Percentiles rank a stretch among this genome's conserved stretches.
phyloP scores from a whole-genome alignment of 2,329 filamentous ascomycete genomes.

The Trichoderma hamatum region DNA sequence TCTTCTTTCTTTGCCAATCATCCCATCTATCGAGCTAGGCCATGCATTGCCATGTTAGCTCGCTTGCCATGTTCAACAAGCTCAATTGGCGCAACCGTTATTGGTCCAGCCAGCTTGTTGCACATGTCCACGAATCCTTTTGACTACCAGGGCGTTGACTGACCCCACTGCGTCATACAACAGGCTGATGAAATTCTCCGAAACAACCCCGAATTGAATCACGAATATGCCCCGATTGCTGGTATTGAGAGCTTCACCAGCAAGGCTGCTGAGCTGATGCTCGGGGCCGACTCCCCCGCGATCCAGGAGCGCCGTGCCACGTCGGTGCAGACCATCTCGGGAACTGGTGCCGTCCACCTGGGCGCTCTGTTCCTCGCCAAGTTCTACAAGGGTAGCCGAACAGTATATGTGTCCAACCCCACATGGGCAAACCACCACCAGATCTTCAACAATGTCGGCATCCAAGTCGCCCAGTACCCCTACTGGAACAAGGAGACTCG shows the following conservation, averaged over 20 bases:
- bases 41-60: constrained; percentile 1
- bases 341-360: constrained; percentile 91
- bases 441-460: constrained; percentile 89
- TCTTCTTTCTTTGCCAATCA: constrained; percentile 7
- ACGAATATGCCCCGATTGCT: constrained; percentile 97
- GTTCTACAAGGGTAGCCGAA: constrained; percentile 78
- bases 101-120: constrained; percentile 12
- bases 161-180: constrained; percentile 15
- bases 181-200: constrained; percentile 90
- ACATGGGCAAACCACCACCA: constrained; percentile 99
- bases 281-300: constrained; percentile 79
- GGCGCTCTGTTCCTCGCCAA: constrained; percentile 91
- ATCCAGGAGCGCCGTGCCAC: constrained; percentile 79
- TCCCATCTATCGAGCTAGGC: not conserved
- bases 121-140: not conserved
- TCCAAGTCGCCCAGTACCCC: constrained; percentile 80
- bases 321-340: constrained; percentile 93
- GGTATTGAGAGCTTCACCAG: constrained; percentile 83
- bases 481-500: constrained; percentile 91
- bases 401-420: constrained; percentile 88
- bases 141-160: constrained; percentile 1
- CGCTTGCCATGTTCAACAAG: constrained; percentile 14
- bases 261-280: constrained; percentile 87
- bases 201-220: constrained; percentile 87
- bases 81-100: constrained; percentile 18